Percentiles rank a stretch among this genome's conserved stretches.
Conservation (phyloP, 2,329 filamentous ascomycete species). For the Zymoseptoria tritici region DNA sequence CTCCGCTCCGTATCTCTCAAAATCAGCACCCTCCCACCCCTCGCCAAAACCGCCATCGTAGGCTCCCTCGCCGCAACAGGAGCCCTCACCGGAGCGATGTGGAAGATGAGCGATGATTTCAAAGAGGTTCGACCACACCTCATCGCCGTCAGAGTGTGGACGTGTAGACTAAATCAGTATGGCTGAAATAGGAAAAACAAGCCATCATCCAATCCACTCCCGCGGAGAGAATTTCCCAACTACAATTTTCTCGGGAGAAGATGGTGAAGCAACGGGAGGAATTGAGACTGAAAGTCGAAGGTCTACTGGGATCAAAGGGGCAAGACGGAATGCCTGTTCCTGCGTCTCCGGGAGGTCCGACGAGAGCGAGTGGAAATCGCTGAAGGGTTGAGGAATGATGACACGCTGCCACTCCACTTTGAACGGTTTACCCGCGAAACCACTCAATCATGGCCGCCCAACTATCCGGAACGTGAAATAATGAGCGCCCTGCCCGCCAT, state of each 20-base stretch:
- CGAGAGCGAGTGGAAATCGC: neutral
- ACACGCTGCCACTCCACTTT: no score
- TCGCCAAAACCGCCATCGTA: conserved; percentile 47
- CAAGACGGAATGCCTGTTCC: neutral
- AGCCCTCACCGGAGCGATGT: conserved; percentile 51
- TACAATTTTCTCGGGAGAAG: conserved; percentile 44
- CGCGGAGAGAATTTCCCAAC: conserved; percentile 48
- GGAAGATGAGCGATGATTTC: conserved; percentile 48
- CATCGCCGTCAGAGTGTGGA: no score
- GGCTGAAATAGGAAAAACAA: conserved; percentile 34
- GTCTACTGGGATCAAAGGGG: neutral
- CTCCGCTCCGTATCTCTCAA: neutral
- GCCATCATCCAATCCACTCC: conserved; percentile 41
- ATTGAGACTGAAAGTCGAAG: conserved; percentile 50
- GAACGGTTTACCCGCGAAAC: no score
- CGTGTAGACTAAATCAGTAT: no score
- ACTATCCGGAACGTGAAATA: no score
- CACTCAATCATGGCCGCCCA: no score
- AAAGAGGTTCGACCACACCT: no score
- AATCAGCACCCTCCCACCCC: neutral
- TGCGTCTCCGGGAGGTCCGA: neutral
- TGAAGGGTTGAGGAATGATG: neutral
- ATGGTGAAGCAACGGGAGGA: conserved; percentile 46
- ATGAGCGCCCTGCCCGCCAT: no score
- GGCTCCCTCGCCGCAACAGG: conserved; percentile 51